Base-by-base conservation (phyloP, 2,329 filamentous ascomycete genomes). In the Diaporthe vexans region DNA sequence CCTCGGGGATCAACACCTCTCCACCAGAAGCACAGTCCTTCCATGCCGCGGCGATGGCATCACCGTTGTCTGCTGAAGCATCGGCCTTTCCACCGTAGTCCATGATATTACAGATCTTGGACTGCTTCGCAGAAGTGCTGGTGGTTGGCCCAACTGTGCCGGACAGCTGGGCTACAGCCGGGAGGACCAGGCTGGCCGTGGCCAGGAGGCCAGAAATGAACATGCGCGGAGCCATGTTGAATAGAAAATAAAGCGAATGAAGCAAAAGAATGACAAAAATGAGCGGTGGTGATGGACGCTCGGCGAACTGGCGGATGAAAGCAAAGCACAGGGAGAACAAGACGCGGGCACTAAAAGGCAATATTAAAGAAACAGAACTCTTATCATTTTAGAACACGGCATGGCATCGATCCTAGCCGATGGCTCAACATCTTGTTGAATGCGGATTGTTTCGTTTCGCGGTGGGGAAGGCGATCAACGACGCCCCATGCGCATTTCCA, bases 11-110 rank as follows among this genome's bases (percentile, higher is more conserved):
- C 40, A 87, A 82, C 5, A 88, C 84, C 35, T 87, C 83, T 48
- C 87, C 87, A 15, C 87, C 86, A 1, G 82, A 79, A 76, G 86
- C 85, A 81, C 87, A 89, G 26, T 81, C 79, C 21, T 76, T 61
- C 80, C 79, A 81, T 11, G 80, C 78, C 24, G 75, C 58, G 35
- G 74, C 73, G 72, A 81, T 79, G 33, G 80, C 80, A 33, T 72
- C 78, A 61, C 80, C 75, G 75, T 80, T 81, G 76, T 89, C 87
- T 4, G 85, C 86, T 21, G 81, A 80, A 52, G 86, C 85, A 76
- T 86, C 85, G 1, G 87, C 85, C n/a, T 82, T 82, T 40, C 83
- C 88, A 15, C 88, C 88, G 76, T 88, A 88, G 70, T 85, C 78
- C 71, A 86, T 82, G 70, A 90, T 87, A 77, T 86, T 86, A 81